Conservation (phyloP, 2,329 filamentous ascomycete genomes). For the Venturia nashicola region DNA sequence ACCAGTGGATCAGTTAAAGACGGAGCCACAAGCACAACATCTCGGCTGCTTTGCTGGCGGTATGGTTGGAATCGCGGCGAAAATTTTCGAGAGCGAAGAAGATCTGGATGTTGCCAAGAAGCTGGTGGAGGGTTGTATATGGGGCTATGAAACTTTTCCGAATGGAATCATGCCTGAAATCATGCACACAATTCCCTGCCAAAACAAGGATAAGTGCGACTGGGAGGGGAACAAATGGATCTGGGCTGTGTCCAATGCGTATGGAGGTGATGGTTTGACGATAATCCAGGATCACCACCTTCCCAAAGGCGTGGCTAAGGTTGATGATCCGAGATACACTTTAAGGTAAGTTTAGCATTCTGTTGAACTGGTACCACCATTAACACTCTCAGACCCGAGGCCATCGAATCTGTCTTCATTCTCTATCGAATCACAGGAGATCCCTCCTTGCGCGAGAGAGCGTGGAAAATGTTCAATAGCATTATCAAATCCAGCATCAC, state of each 20-base stretch:
- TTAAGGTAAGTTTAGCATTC: slow-evolving; percentile 32
- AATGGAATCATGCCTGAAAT: slow-evolving; percentile 44
- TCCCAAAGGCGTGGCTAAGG: slow-evolving; percentile 16
- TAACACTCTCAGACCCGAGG: slow-evolving; percentile 32
- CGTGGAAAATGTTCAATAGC: slow-evolving; percentile 38
- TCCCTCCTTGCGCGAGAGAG: slow-evolving; percentile 29
- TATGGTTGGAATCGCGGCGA: slow-evolving; percentile 41
- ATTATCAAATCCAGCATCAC: slow-evolving; percentile 24
- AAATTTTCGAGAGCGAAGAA: slow-evolving; percentile 36
- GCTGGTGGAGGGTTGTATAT: slow-evolving; percentile 43
- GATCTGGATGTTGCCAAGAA: slow-evolving; percentile 37
- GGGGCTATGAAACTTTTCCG: slow-evolving; percentile 37
- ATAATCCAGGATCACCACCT: background rate
- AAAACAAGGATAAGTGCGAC: slow-evolving; percentile 14
- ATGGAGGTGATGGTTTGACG: background rate
- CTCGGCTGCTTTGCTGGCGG: slow-evolving; percentile 43
- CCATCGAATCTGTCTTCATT: slow-evolving; percentile 48
- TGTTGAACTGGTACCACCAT: background rate
- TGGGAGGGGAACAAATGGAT: slow-evolving; percentile 15
- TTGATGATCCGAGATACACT: slow-evolving; percentile 27
- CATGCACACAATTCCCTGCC: slow-evolving; percentile 32
- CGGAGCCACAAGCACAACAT: slow-evolving; percentile 35
- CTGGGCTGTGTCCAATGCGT: background rate
- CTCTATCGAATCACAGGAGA: slow-evolving; percentile 48
- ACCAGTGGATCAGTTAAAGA: slow-evolving; percentile 30